Evolutionary conservation across 257 asterid species (phyloP).

Genomic region (Przewalskia tangutica): DNA sequence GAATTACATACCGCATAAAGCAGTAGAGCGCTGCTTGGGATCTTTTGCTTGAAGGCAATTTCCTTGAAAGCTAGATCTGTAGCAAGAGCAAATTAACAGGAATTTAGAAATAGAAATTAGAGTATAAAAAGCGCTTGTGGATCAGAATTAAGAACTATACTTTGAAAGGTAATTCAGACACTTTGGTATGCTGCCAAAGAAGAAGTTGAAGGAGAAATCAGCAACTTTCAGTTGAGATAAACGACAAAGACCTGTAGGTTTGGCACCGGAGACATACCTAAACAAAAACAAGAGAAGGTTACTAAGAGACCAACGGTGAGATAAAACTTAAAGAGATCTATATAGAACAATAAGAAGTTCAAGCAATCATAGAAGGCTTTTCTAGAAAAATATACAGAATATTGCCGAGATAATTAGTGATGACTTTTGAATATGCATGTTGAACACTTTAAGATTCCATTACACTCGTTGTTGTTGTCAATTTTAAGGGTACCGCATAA

Average conservation of each 20-base stretch:
- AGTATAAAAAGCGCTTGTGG: background rate
- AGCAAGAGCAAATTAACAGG: background rate
- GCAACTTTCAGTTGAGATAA: constrained; percentile 56
- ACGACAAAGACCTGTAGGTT: constrained; percentile 55
- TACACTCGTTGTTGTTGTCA: background rate
- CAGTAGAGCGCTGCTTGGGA: constrained; percentile 50
- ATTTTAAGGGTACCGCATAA: background rate
- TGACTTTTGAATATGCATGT: background rate
- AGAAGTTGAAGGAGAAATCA: constrained; percentile 76
- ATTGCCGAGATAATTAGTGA: background rate
- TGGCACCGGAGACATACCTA: constrained; percentile 49
- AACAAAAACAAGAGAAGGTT: constrained; percentile 1
- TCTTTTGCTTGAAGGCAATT: constrained; percentile 63
- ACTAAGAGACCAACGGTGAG: background rate
- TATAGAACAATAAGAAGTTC: background rate
- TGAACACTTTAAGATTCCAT: background rate
- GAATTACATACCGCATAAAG: constrained; percentile 54
- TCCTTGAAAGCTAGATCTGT: constrained; percentile 67
- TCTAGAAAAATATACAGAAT: background rate
- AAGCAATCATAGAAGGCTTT: background rate
- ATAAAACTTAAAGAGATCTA: constrained; percentile 6
- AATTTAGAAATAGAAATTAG: background rate
- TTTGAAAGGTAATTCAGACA: constrained; percentile 66
- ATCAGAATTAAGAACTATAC: constrained; percentile 23
- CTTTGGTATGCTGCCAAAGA: constrained; percentile 66